Conservation (phyloP, 192 early-diverging fungal genomes). For the Coemansia sp. region DNA sequence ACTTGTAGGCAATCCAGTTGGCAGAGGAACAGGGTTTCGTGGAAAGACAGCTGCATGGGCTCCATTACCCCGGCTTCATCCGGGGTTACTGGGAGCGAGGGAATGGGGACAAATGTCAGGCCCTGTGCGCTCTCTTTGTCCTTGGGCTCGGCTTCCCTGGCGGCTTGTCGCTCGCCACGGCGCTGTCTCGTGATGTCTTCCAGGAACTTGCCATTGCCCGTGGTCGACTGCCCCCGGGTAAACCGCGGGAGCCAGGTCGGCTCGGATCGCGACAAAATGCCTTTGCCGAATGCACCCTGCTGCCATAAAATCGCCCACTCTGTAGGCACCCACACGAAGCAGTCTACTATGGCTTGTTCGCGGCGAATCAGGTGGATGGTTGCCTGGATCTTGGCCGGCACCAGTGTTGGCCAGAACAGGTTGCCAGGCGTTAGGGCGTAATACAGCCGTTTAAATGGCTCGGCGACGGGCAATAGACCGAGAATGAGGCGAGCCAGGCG, state of each 20-base stretch:
- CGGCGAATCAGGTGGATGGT: constrained; percentile 10
- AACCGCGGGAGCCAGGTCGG: constrained; percentile 66
- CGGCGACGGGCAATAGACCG: neutral
- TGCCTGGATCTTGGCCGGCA: constrained; percentile 10
- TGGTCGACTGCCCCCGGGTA: neutral
- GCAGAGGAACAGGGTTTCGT: constrained; percentile 73
- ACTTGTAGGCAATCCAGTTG: constrained; percentile 59
- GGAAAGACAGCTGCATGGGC: constrained; percentile 64
- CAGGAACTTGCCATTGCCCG: constrained; percentile 7
- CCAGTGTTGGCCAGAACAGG: constrained; percentile 28
- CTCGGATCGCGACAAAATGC: constrained; percentile 73
- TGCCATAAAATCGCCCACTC: constrained; percentile 53
- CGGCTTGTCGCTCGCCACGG: constrained; percentile 15
- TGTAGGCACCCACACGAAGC: constrained; percentile 24
- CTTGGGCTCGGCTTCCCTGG: neutral
- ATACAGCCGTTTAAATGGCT: neutral
- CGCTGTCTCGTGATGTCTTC: constrained; percentile 39
- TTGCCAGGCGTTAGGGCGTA: constrained; percentile 11
- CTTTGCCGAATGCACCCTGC: constrained; percentile 74
- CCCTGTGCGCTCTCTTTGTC: neutral
- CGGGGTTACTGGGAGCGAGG: neutral
- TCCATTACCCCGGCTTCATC: constrained; percentile 51
- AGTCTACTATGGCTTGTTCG: constrained; percentile 11
- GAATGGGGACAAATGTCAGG: neutral
- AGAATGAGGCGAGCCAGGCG: neutral